Evolutionary conservation across 345 rosid species (phyloP), one percentile per base, ranked within the genome.

Genomic region (Dovyalis caffra): DNA sequence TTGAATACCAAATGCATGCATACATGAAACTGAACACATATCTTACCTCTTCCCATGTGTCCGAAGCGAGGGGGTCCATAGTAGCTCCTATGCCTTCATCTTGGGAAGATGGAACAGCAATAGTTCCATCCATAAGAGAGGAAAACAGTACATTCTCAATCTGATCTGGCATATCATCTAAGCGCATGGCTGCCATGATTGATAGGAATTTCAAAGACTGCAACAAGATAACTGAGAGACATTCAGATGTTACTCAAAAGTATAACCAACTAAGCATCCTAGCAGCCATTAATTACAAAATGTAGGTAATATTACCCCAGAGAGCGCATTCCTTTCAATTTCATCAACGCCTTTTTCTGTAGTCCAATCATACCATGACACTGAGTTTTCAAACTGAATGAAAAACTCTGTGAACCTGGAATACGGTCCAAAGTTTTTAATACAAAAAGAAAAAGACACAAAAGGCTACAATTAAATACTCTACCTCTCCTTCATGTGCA

Each of bases 311-410:
- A 74, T 86, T 86, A 91, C 97, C 88, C 83, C 91, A 21, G 82
- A 43, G 0, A 89, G 88, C 38, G 92, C 97, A 69, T 90, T 89
- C 83, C 82, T 88, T 47, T 89, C 86, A 61, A 91, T 88, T 78
- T 81, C 76, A 75, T 80, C 85, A 26, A 87, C 87, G 80, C 90
- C 91, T 81, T 91, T 89, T 79, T 88, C 90, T 71, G 90, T 88
- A 47, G 92, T 85, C 94, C 97, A 91, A 78, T 87, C 75, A n/a
- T n/a, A 79, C 74, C 94, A 82, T 61, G 94, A 92, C 89, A 88
- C 79, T 62, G 90, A 88, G 73, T 87, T 94, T 70, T 83, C 75
- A 68, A 88, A 89, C 78, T 86, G 91, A 82, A 77, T 88, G 80
- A 91, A 91, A 80, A 88, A 88, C 20, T 85, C 74, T 60, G 88